Conservation (phyloP, 176 grass and related monocot genomes). For the Zea mays region Zm-B73-REFERENCE-NAM-5.0 NC_050101.1:129036001-129036500, state of each 20-base stretch:
- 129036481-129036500: too few species aligned
- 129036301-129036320: background rate
- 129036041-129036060: too few species aligned
- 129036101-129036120: too few species aligned
- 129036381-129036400: slow-evolving; percentile 23
- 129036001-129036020: background rate
- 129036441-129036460: background rate
- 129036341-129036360: background rate
- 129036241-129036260: slow-evolving; percentile 26
- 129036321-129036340: slow-evolving; percentile 29
- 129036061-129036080: too few species aligned
- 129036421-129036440: background rate
- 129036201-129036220: background rate
- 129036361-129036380: slow-evolving; percentile 4
- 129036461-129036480: background rate
- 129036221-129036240: background rate
- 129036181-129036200: too few species aligned
- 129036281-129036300: background rate
- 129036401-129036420: background rate
- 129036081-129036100: too few species aligned
- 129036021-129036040: too few species aligned
- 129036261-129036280: slow-evolving; percentile 19
- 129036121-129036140: too few species aligned
- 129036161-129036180: too few species aligned
- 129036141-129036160: too few species aligned